These are phyloP conservation scores for Omphalea diandra DNA, from an alignment of 441 rosid genomes.

Conservation along the genomic window DNA sequence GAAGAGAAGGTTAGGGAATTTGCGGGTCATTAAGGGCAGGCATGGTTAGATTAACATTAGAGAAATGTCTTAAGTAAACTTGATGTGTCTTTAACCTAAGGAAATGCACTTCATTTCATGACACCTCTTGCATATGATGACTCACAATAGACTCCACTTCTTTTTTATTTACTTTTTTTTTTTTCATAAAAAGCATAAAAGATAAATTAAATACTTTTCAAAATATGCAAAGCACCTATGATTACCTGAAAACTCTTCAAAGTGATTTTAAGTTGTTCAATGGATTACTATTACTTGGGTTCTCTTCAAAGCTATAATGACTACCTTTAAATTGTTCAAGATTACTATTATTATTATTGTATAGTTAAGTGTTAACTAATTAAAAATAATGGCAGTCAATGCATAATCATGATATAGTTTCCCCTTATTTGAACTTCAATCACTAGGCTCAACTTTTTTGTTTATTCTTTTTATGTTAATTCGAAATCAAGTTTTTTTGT, in stretches of 20 bases:
- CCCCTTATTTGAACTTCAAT: not conserved
- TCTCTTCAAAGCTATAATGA: conserved; percentile 13
- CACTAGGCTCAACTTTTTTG: no score
- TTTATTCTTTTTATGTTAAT: no score
- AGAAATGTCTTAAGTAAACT: conserved; percentile 40
- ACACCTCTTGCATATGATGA: conserved; percentile 44
- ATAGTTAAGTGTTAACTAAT: no score
- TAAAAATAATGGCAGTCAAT: not conserved
- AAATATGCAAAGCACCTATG: not conserved
- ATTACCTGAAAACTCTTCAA: conserved; percentile 14
- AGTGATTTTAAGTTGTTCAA: not conserved
- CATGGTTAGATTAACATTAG: conserved; percentile 44
- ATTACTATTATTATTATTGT: not conserved
- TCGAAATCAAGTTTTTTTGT: no score
- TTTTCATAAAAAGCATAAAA: conserved; percentile 9
- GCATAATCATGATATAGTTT: not conserved
- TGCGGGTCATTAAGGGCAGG: conserved; percentile 33
- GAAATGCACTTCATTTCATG: conserved; percentile 42
- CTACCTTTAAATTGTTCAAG: conserved; percentile 4
- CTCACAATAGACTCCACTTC: conserved; percentile 8
- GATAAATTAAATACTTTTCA: not conserved
- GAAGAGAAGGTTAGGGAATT: conserved; percentile 11
- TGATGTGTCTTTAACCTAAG: conserved; percentile 36
- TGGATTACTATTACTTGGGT: not conserved
- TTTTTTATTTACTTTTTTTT: not conserved